These are phyloP conservation scores for Trametes punicea DNA, from an alignment of 768 basidiomycete genomes.

Conservation along the genomic window DNA sequence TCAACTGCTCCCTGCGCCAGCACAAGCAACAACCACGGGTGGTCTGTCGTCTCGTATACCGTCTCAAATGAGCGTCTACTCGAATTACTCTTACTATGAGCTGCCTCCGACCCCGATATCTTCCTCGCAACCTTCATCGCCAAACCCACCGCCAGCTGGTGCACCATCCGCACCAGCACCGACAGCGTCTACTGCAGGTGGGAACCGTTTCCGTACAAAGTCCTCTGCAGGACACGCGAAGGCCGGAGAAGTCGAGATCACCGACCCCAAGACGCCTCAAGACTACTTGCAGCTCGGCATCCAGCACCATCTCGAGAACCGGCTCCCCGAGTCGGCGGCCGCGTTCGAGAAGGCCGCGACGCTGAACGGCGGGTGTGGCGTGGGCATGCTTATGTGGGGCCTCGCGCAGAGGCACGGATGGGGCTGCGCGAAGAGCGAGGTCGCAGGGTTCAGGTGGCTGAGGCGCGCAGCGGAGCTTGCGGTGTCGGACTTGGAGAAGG, in stretches of 20 bases:
- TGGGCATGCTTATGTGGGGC: constrained; percentile 94
- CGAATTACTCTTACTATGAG: constrained; percentile 65
- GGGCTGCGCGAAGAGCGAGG: constrained; percentile 81
- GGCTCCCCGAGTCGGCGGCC: constrained; percentile 60
- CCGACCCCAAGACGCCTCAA: constrained; percentile 44
- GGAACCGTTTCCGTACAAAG: neutral
- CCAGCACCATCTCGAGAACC: constrained; percentile 71
- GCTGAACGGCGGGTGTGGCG: constrained; percentile 72
- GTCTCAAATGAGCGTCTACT: constrained; percentile 46
- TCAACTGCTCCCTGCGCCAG: neutral
- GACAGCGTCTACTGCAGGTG: constrained; percentile 2
- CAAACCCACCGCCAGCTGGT: constrained; percentile 9
- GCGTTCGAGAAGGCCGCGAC: constrained; percentile 79
- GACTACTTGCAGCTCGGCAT: constrained; percentile 77
- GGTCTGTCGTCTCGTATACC: constrained; percentile 8
- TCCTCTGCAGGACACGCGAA: constrained; percentile 3
- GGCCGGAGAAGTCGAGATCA: neutral
- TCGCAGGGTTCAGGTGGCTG: constrained; percentile 78
- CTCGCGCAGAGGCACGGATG: constrained; percentile 83
- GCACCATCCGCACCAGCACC: constrained; percentile 2
- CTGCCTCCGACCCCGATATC: constrained; percentile 44
- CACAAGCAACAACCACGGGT: neutral
- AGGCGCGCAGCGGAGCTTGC: constrained; percentile 78
- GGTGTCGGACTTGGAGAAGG: constrained; percentile 69
- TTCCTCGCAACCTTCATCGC: constrained; percentile 21